Conservation (phyloP, 2,329 filamentous ascomycete genomes). For the Stagonosporopsis chrysanthemi region DNA sequence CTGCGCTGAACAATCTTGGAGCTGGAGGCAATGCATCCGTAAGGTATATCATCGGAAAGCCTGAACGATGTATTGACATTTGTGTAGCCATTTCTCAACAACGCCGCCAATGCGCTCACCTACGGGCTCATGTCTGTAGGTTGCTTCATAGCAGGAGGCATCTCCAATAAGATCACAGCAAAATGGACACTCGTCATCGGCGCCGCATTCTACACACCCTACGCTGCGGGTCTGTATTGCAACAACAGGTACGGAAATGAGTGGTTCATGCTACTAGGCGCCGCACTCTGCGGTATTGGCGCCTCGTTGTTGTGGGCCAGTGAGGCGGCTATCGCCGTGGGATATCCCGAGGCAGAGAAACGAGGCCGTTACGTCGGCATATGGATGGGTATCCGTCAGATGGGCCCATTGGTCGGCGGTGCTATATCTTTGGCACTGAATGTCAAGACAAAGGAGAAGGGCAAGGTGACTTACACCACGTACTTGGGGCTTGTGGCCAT, state of each 20-base stretch:
- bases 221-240: conserved; percentile 6
- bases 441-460: conserved; percentile 9
- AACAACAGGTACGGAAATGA: conserved; percentile 9
- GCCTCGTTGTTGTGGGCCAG: conserved; percentile 7
- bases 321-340: conserved; percentile 7
- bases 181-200: conserved; percentile 7
- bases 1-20: conserved; percentile 8
- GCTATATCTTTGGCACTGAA: conserved; percentile 4
- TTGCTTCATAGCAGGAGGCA: conserved; percentile 5
- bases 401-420: conserved; percentile 4
- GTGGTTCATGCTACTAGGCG: conserved; percentile 10
- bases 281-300: conserved; percentile 5
- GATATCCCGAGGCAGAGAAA: conserved; percentile 4
- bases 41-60: neutral
- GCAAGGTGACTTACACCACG: conserved; percentile 8
- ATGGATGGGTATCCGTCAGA: conserved; percentile 8
- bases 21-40: conserved; percentile 6
- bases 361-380: conserved; percentile 7
- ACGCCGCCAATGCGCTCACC: conserved; percentile 3
- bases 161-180: conserved; percentile 7
- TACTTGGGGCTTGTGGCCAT: conserved; percentile 4
- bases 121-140: conserved; percentile 11
- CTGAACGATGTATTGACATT: neutral
- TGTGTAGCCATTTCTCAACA: conserved; percentile 2
- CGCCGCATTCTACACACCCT: conserved; percentile 9